phyloP scores from a whole-genome alignment of 257 asterid genomes.

The Oldenlandia corymbosa region DNA sequence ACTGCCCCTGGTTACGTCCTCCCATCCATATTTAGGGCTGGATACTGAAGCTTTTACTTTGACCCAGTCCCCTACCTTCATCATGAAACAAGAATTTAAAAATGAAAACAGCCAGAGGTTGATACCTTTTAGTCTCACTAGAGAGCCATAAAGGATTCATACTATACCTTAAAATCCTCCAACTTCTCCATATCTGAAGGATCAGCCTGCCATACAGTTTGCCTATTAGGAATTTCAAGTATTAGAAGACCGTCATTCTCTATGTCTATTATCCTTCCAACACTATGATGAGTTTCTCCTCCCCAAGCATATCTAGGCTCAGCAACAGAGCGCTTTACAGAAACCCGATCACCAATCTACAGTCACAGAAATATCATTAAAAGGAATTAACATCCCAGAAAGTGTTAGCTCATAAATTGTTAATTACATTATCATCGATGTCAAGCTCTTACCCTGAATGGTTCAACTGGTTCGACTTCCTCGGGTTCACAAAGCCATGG shows the following conservation, averaged over 20 bases:
- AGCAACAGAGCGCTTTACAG: constrained; percentile 98
- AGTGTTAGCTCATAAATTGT: constrained; percentile 2
- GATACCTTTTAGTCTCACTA: constrained; percentile 3
- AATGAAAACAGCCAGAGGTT: constrained; percentile 4
- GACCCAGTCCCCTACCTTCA: constrained; percentile 94
- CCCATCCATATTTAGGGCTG: constrained; percentile 98
- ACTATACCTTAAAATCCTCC: constrained; percentile 90
- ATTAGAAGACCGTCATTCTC: constrained; percentile 94
- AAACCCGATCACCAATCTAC: constrained; percentile 92
- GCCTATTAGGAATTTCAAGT: constrained; percentile 79
- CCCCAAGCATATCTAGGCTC: constrained; percentile 99
- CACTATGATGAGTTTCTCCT: constrained; percentile 98
- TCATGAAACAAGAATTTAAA: constrained; percentile 10
- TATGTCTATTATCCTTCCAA: constrained; percentile 85
- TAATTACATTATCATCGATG: not conserved
- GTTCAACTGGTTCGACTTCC: constrained; percentile 94
- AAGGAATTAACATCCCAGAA: constrained; percentile 6
- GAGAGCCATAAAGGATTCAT: constrained; percentile 3
- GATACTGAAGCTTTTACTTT: constrained; percentile 88
- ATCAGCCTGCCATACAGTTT: constrained; percentile 98
- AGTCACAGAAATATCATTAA: constrained; percentile 6
- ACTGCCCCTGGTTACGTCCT: constrained; percentile 75
- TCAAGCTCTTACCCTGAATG: constrained; percentile 67
- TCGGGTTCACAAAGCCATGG: constrained; percentile 99
- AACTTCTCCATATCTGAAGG: constrained; percentile 98